Conservation (phyloP, 345 rosid genomes). For the Balakata baccata region DNA sequence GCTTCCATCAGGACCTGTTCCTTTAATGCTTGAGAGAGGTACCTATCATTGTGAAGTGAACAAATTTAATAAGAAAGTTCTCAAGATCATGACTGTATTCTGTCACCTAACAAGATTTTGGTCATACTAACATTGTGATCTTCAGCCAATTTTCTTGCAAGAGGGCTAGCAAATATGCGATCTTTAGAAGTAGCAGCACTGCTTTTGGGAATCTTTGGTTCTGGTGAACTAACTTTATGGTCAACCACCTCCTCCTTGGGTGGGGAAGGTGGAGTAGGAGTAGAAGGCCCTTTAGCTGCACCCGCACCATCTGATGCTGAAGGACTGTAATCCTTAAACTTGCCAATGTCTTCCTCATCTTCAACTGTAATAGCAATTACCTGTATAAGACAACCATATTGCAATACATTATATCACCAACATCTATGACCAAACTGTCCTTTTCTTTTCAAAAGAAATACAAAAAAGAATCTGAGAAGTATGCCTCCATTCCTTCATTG, state of each 20-base stretch:
- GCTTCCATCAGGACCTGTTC: conserved; percentile 87
- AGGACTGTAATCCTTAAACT: conserved; percentile 86
- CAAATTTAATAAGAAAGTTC: conserved; percentile 11
- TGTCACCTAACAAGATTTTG: not conserved
- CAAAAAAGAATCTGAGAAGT: not conserved
- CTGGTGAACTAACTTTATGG: conserved; percentile 55
- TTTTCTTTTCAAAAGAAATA: not conserved
- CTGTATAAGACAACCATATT: conserved; percentile 29
- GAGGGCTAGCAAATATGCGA: conserved; percentile 86
- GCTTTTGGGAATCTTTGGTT: conserved; percentile 54
- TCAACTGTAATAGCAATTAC: conserved; percentile 86
- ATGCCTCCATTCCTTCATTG: not conserved
- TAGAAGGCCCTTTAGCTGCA: conserved; percentile 44
- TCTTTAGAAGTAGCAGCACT: conserved; percentile 48
- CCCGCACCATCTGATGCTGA: conserved; percentile 44
- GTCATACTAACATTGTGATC: conserved; percentile 60
- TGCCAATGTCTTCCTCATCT: conserved; percentile 77
- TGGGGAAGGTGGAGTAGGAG: conserved; percentile 41
- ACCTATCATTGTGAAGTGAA: conserved; percentile 45
- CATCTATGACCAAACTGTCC: conserved; percentile 1
- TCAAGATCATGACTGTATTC: not conserved
- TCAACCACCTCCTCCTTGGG: conserved; percentile 57
- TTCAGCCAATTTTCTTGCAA: conserved; percentile 88
- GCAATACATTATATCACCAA: conserved; percentile 1
- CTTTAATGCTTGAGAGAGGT: conserved; percentile 74